These are phyloP conservation scores for Colletotrichum horii DNA, from an alignment of 2,329 filamentous ascomycete species.

Conservation along the genomic window DNA sequence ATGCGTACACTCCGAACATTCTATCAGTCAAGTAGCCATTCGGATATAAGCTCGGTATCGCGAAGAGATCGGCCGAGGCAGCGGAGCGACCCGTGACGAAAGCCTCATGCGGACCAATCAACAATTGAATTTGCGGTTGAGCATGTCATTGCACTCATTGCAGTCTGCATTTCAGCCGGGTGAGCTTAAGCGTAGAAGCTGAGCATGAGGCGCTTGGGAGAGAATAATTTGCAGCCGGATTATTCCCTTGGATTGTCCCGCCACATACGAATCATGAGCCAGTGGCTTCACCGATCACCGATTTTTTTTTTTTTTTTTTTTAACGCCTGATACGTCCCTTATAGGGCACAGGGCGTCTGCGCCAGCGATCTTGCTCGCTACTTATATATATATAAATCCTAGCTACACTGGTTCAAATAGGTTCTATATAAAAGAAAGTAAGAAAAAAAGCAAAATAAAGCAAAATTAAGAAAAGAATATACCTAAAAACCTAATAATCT, in stretches of 20 bases:
- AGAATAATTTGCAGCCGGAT: background rate
- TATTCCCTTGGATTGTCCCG: background rate
- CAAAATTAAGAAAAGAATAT: too few relatives aligned
- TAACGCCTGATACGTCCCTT: too few relatives aligned
- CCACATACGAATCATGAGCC: background rate
- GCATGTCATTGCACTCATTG: background rate
- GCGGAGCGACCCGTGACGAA: background rate
- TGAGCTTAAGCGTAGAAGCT: rapidly evolving
- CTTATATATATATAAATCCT: too few relatives aligned
- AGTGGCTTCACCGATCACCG: background rate
- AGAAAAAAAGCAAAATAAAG: too few relatives aligned
- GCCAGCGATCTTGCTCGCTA: too few relatives aligned
- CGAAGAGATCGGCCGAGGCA: background rate
- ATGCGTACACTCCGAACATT: background rate
- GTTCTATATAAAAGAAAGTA: too few relatives aligned
- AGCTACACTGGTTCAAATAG: too few relatives aligned
- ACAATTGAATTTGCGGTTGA: background rate
- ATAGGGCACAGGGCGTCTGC: too few relatives aligned
- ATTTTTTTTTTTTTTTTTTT: too few relatives aligned
- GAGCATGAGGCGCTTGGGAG: background rate
- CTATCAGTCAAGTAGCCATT: background rate
- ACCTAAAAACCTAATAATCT: too few relatives aligned
- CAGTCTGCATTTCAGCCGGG: rapidly evolving
- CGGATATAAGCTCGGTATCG: background rate
- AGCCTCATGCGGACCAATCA: background rate